Evolutionary conservation across 345 rosid species (phyloP), one percentile per base, ranked within the genome.

Genomic region (Brassica nigra): DNA sequence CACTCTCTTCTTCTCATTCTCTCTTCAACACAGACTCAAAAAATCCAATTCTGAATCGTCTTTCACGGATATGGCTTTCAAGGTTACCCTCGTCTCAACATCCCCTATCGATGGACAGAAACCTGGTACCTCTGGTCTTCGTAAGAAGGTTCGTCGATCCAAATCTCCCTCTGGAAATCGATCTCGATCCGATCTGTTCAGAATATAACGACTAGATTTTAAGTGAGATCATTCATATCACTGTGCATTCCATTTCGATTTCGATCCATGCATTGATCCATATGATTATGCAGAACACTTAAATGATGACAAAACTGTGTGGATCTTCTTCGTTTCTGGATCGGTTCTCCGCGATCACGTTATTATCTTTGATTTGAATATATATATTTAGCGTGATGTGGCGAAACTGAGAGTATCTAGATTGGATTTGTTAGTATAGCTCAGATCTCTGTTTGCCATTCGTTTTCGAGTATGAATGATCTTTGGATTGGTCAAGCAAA

Each of bases 41-140:
- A 34, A 15, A 20, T 62, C 33, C 73, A 71, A 37, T 54, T 74
- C 69, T 37, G 31, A 42, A 20, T 62, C 70, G 37, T 54, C 3
- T 34, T 5, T 54, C 3, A 33, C 61, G 73, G 33, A 78, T 73
- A 88, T 89, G 97, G 89, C 83, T 78, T 96, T 96, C 89, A 81
- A 81, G 64, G 90, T 91, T 5, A 84, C 92, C 10, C 76, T 75
- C 52, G 91, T 93, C 54, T 77, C 83, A 1, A 88, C 97, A 71
- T 62, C 84, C 34, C 95, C 99, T 9, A 68, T 90, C 80, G 97
- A 90, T 15, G 98, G 94, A 85, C 98, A 96, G 89, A 96, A 96
- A 80, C 97, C 98, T 0, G 99, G 98, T 15, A 96, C 99, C n/a
- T 96, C 99, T 71, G 98, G 99, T 63, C 99, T 96, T 76, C 98